Percentiles rank a stretch among this genome's conserved stretches.
These are phyloP conservation scores for Macrolepiota dolichaula DNA, from an alignment of 768 basidiomycete genomes.

Conservation along the genomic window DNA sequence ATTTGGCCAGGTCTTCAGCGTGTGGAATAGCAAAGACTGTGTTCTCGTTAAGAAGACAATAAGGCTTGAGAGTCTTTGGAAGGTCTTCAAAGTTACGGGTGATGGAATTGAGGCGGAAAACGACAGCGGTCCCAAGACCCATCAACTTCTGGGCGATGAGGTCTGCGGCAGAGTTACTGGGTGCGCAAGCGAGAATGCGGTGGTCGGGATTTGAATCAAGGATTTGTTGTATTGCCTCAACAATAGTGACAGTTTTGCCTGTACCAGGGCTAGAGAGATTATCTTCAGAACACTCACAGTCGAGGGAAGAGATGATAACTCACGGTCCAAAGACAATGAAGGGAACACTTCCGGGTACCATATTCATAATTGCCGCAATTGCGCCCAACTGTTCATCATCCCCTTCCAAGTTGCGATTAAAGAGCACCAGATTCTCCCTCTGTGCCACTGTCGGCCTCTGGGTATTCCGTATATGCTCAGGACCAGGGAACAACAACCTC, in stretches of 20 bases:
- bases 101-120: slow-evolving; percentile 55
- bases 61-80: slow-evolving; percentile 32
- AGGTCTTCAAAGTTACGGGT: slow-evolving; percentile 36
- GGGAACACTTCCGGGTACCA: slow-evolving; percentile 44
- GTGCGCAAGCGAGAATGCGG: slow-evolving; percentile 60
- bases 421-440: slow-evolving; percentile 20
- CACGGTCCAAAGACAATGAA: slow-evolving; percentile 67
- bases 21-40: slow-evolving; percentile 43
- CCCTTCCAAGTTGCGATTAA: slow-evolving; percentile 30
- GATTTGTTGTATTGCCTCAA: slow-evolving; percentile 61
- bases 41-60: slow-evolving; percentile 37
- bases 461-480: slow-evolving; percentile 20
- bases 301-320: slow-evolving; percentile 20
- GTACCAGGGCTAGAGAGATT: slow-evolving; percentile 47
- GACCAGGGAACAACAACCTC: slow-evolving; percentile 46
- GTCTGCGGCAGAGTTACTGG: slow-evolving; percentile 68
- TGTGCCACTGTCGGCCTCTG: slow-evolving; percentile 17
- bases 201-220: slow-evolving; percentile 35
- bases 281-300: background rate
- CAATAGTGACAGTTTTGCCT: slow-evolving; percentile 64
- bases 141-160: slow-evolving; percentile 45
- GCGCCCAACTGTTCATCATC: slow-evolving; percentile 51
- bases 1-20: slow-evolving; percentile 34
- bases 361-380: slow-evolving; percentile 42
- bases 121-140: slow-evolving; percentile 27